Conservation (phyloP, 2,329 filamentous ascomycete genomes). For the Paecilomyces formosus region DNA sequence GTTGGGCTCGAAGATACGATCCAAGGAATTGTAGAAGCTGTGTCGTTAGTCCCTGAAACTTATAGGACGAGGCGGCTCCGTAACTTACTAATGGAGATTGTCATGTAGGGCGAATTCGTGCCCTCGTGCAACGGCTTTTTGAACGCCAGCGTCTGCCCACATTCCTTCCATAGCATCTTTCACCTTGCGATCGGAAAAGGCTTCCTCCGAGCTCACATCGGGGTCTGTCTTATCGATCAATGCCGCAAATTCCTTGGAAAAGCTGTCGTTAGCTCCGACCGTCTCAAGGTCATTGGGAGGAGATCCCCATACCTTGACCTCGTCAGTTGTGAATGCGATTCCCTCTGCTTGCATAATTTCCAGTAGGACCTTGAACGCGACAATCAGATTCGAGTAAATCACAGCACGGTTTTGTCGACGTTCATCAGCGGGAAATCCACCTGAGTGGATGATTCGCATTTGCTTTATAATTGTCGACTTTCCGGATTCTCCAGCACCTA, state of each 20-base stretch:
- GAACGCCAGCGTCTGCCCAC: slow-evolving; percentile 78
- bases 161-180: slow-evolving; percentile 72
- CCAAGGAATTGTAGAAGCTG: slow-evolving; percentile 77
- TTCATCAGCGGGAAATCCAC: slow-evolving; percentile 83
- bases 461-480: slow-evolving; percentile 98
- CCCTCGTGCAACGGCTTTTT: slow-evolving; percentile 80
- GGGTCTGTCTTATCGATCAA: slow-evolving; percentile 65
- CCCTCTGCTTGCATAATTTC: slow-evolving; percentile 84
- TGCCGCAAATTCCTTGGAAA: slow-evolving; percentile 63
- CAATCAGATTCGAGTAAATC: slow-evolving; percentile 89
- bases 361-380: slow-evolving; percentile 83
- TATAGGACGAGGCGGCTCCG: neutral
- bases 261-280: slow-evolving; percentile 6
- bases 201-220: slow-evolving; percentile 75
- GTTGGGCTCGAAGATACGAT: slow-evolving; percentile 65
- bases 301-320: slow-evolving; percentile 61
- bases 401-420: slow-evolving; percentile 91
- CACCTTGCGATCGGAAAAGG: slow-evolving; percentile 57
- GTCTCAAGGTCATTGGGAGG: neutral
- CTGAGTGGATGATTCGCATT: slow-evolving; percentile 95
- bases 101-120: slow-evolving; percentile 97
- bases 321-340: slow-evolving; percentile 68
- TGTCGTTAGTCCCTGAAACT: neutral
- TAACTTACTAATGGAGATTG: slow-evolving; percentile 80
- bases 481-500: slow-evolving; percentile 88